Evolutionary conservation across 2,329 filamentous ascomycete species (phyloP), one percentile per base, ranked within the genome.

Genomic region (Chaetomium olivaceum): DNA sequence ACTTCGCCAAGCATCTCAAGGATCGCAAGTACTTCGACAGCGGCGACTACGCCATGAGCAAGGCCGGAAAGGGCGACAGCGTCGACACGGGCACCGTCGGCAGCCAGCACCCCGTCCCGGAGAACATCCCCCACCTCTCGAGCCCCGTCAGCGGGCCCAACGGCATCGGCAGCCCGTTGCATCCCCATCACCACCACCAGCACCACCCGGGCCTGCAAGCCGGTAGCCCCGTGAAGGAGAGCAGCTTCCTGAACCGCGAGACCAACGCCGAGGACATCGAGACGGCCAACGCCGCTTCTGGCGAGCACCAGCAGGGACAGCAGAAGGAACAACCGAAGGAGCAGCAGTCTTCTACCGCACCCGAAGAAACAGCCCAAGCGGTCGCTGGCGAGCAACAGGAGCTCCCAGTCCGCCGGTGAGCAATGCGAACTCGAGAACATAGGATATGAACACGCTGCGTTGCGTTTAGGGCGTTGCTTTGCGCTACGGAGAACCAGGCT

Each of bases 11-110:
- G 84, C 96, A 98, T 78, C 87, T 98, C 77, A 97, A 97, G 86
- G 95, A 98, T 79, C 93, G 95, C 83, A 99, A 96, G 83, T 97
- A 97, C 83, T 97, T 97, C 80, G 93, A 97, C 83, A 95, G 91
- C 67, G 93, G 93, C 76, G 93, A 97, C 82, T 97, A 97, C 75
- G 93, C 93, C 76, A 91, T 97, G 81, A 94, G 91, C 79, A 97
- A 97, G 83, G 95, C 95, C 67, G 95, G 95, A 80, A 98, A 98
- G 82, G 93, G 92, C 78, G 91, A 93, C 75, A 91, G 95, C 76
- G 91, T 95, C 75, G 94, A 96, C 76, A 92, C 96, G 67, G 96
- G 94, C 76, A 90, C 90, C 75, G 92, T 99, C 75, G 95, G 95
- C 74, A 93, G 92, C 74, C 90, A 97, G 81, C 95, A 99, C 79